Evolutionary conservation across 2,329 filamentous ascomycete species (phyloP).

Genomic region (Xylariaceae sp.): DNA sequence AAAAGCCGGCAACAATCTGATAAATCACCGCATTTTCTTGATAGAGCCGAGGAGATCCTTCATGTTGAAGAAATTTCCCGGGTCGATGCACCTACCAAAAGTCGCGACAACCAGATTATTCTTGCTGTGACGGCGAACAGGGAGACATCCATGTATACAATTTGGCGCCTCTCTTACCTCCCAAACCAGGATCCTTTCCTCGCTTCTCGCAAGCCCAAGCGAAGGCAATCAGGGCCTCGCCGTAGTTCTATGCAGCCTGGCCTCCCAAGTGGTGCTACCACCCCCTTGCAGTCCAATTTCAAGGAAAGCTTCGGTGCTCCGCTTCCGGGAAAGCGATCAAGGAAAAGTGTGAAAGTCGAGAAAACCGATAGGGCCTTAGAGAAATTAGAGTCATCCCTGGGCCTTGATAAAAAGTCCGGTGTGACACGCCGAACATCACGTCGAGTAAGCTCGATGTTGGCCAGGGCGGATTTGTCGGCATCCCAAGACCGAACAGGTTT

Average conservation of each 20-base stretch:
- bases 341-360: constrained; percentile 48
- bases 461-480: constrained; percentile 78
- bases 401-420: constrained; percentile 58
- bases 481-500: constrained; percentile 81
- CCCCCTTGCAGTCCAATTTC: constrained; percentile 65
- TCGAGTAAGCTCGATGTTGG: constrained; percentile 85
- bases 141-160: constrained; percentile 69
- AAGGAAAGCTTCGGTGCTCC: constrained; percentile 73
- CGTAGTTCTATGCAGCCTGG: constrained; percentile 63
- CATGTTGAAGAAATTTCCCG: constrained; percentile 70
- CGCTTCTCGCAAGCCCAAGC: constrained; percentile 43
- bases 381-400: constrained; percentile 64
- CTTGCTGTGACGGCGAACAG: constrained; percentile 78
- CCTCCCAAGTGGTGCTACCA: constrained; percentile 69
- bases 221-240: constrained; percentile 48
- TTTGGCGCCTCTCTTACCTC: constrained; percentile 81
- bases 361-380: constrained; percentile 50
- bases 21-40: constrained; percentile 55
- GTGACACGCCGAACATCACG: constrained; percentile 60
- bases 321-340: constrained; percentile 49
- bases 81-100: constrained; percentile 38
- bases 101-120: constrained; percentile 51
- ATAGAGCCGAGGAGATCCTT: constrained; percentile 75
- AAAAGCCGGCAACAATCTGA: constrained; percentile 38
- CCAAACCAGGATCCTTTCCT: constrained; percentile 59